Evolutionary conservation across 495 filamentous ascomycete species (phyloP).

Genomic region (Annulohypoxylon maeteangense): DNA sequence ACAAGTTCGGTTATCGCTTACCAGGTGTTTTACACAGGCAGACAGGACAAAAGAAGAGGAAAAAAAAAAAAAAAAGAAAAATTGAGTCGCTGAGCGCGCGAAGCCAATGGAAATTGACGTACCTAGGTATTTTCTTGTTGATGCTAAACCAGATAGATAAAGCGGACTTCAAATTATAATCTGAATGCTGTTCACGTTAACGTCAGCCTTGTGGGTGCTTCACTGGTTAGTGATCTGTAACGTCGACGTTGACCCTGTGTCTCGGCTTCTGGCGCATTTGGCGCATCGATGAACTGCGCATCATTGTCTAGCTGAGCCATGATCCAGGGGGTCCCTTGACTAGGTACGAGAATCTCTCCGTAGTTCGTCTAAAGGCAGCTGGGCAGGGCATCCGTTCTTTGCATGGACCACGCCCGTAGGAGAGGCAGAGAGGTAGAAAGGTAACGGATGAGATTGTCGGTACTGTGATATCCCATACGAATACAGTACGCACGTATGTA

Average conservation of each 20-base stretch:
- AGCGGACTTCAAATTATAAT: conserved; percentile 6
- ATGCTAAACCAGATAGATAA: conserved; percentile 3
- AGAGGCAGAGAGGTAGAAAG: no score
- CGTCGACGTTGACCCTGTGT: conserved; percentile 10
- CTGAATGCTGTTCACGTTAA: conserved; percentile 21
- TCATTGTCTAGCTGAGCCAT: neutral
- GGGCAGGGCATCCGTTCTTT: conserved; percentile 11
- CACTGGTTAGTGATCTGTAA: conserved; percentile 15
- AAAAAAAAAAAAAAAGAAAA: no score
- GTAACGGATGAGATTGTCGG: neutral
- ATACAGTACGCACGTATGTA: conserved; percentile 17
- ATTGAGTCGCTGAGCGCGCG: conserved; percentile 36
- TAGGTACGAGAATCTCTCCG: conserved; percentile 10
- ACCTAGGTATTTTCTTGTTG: conserved; percentile 13
- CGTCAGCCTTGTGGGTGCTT: conserved; percentile 38
- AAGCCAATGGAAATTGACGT: conserved; percentile 35
- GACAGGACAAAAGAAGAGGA: conserved; percentile 8
- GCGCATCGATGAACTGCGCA: conserved; percentile 2
- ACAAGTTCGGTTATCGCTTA: conserved; percentile 33
- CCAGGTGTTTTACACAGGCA: conserved; percentile 2
- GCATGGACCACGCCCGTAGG: conserved; percentile 8
- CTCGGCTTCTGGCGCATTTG: conserved; percentile 11
- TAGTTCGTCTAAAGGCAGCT: conserved; percentile 20
- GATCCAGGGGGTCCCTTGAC: conserved; percentile 16
- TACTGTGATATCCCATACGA: neutral